Conservation (phyloP, 2,329 filamentous ascomycete genomes). For the Pestalotiopsis sp. region DNA sequence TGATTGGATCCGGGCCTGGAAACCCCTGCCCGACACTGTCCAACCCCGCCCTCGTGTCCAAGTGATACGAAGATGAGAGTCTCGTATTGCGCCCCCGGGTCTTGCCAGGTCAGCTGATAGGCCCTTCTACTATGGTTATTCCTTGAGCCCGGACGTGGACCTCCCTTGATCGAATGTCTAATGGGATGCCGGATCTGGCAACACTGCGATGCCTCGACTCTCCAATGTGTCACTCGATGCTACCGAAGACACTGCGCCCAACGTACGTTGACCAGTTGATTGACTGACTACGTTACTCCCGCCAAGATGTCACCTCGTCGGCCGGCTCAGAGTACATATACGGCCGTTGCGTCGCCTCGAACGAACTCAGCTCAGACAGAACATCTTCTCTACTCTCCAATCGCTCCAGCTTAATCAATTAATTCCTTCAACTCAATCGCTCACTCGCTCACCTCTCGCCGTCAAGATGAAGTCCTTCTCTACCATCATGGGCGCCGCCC, state of each 20-base stretch:
- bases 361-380: neutral
- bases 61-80: slow-evolving; percentile 2
- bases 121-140: neutral
- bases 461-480: slow-evolving; percentile 30
- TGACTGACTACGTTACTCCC: neutral
- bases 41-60: slow-evolving; percentile 2
- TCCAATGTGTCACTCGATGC: neutral
- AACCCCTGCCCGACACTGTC: neutral
- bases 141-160: neutral
- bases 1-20: neutral
- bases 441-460: neutral
- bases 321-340: neutral
- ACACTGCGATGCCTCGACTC: neutral
- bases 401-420: neutral
- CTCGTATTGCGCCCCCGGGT: slow-evolving; percentile 2
- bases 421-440: neutral
- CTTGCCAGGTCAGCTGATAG: neutral
- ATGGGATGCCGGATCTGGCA: neutral
- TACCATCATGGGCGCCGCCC: slow-evolving; percentile 24
- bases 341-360: neutral
- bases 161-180: neutral
- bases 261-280: neutral
- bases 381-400: neutral
- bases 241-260: neutral
- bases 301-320: neutral